A percentile compares a stretch with the other conserved stretches of the same genome.
Evolutionary conservation across 2,329 filamentous ascomycete species (phyloP).

Genomic region (Colletotrichum karsti): DNA sequence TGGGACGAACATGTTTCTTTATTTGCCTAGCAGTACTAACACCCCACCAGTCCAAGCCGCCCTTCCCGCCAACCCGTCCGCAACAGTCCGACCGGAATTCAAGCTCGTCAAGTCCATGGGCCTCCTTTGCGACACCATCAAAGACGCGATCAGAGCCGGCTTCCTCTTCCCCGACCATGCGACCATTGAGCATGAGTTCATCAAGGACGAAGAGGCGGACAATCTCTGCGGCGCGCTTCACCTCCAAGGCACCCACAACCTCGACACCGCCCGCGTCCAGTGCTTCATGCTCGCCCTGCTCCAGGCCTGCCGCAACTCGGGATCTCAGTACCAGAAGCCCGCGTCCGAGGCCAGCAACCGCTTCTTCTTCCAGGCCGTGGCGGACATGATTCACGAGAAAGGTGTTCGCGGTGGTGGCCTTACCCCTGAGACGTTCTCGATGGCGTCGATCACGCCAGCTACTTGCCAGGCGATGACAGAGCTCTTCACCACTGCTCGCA

Average conservation of each 20-base stretch:
- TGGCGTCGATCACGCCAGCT: not conserved
- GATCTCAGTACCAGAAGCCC: no score
- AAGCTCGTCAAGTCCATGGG: not conserved
- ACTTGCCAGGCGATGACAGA: not conserved
- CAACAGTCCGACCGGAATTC: not conserved
- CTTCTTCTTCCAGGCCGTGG: not conserved
- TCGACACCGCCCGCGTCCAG: not conserved
- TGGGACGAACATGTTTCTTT: no score
- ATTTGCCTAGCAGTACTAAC: no score
- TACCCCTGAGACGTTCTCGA: not conserved
- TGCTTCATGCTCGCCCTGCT: not conserved
- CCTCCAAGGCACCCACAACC: rapidly evolving
- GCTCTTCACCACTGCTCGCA: not conserved
- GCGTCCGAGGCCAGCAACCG: not conserved
- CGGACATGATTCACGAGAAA: not conserved
- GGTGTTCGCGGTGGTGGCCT: not conserved
- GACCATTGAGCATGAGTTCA: not conserved
- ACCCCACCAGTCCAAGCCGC: not conserved
- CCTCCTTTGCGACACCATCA: not conserved
- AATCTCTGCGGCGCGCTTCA: not conserved
- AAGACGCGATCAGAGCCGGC: not conserved
- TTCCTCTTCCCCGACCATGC: not conserved
- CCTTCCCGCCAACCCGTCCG: not conserved
- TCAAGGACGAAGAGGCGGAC: not conserved
- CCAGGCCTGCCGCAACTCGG: not conserved